phyloP scores from a whole-genome alignment of 805 yeast species.

The Maudiozyma serrabonitensis region DNA sequence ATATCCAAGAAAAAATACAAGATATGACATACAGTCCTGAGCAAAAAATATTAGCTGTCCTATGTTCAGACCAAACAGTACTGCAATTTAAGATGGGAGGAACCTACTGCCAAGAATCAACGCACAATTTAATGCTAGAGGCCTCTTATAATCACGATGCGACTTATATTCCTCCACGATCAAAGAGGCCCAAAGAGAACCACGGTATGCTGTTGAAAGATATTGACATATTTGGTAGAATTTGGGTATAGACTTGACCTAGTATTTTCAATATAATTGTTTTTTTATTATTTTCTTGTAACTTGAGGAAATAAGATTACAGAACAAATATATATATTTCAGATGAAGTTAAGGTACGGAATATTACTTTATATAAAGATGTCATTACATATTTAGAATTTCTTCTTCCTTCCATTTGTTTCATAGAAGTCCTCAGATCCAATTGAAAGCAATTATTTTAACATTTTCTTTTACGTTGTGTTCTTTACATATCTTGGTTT shows the following conservation, averaged over 20 bases:
- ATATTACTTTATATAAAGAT: no score
- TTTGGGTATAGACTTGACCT: neutral
- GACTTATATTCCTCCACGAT: neutral
- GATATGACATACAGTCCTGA: neutral
- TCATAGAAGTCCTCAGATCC: no score
- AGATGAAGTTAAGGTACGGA: no score
- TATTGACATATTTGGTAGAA: neutral
- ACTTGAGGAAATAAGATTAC: no score
- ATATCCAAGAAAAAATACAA: neutral
- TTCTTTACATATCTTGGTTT: slow-evolving; percentile 2
- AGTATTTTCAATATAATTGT: no score
- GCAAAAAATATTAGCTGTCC: neutral
- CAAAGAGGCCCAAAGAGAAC: neutral
- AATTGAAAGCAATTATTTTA: no score
- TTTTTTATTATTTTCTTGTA: no score
- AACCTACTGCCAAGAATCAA: no score
- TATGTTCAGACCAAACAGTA: neutral
- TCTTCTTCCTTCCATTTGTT: no score
- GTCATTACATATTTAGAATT: no score
- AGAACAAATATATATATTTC: no score
- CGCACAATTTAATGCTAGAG: no score
- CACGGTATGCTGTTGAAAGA: neutral
- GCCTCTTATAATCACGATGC: neutral
- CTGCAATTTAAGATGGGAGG: neutral
- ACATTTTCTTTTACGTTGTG: neutral